Evolutionary conservation across 768 basidiomycete species (phyloP).

Genomic region (Kondoa malvinella): DNA sequence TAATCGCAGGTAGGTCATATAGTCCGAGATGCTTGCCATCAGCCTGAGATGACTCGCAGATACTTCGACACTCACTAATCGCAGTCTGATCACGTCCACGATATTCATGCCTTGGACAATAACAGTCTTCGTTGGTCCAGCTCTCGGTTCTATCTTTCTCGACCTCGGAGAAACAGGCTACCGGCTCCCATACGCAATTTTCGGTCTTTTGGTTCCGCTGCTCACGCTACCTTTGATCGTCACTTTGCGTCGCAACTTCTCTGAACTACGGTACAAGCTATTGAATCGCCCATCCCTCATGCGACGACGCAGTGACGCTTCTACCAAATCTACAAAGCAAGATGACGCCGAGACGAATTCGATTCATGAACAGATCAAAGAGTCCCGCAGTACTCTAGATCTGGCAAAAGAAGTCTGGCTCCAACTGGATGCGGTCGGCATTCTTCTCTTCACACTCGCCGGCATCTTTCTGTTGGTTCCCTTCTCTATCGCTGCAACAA

Average conservation of each 20-base stretch:
- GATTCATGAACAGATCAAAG: constrained; percentile 16
- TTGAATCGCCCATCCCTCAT: background rate
- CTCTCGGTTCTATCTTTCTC: constrained; percentile 20
- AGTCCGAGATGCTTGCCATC: background rate
- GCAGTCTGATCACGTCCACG: constrained; percentile 25
- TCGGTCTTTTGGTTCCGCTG: constrained; percentile 24
- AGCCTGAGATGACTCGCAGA: constrained; percentile 7
- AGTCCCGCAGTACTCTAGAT: constrained; percentile 21
- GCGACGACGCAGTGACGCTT: background rate
- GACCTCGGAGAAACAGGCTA: constrained; percentile 22
- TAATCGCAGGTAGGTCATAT: constrained; percentile 23
- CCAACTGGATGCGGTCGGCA: background rate
- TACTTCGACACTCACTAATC: constrained; percentile 25
- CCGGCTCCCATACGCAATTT: constrained; percentile 24
- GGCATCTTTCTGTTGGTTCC: background rate
- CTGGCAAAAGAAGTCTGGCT: constrained; percentile 4
- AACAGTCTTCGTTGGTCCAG: constrained; percentile 26
- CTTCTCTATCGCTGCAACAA: background rate
- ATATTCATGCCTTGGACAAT: constrained; percentile 27
- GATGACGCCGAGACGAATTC: background rate
- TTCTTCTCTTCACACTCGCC: background rate
- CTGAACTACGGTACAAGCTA: background rate
- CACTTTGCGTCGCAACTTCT: constrained; percentile 7
- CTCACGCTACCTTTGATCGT: constrained; percentile 14
- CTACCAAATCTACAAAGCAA: too few species aligned